Base-by-base conservation (phyloP, 371 early-diverging fungal species). In the Parasitella parasitica region DNA sequence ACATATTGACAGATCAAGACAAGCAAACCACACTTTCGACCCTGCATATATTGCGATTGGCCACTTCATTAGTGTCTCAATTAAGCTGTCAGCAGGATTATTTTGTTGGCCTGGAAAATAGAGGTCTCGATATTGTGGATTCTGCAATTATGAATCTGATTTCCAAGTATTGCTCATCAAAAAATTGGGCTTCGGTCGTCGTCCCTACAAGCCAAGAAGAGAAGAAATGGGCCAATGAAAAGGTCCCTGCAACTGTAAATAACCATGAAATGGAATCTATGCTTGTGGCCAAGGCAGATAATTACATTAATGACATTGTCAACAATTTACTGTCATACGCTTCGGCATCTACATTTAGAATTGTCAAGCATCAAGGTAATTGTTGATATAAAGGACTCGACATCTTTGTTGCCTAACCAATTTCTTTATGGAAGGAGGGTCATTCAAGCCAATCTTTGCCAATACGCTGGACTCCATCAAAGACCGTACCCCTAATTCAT, bases 1-100 rank as follows among this genome's bases (percentile, higher is more conserved):
- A 80, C 15, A 83, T 89, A 38, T 61, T 91, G 27, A 76, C 75
- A 32, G 86, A 88, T 55, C 67, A 66, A 20, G 37, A 41, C 36
- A 24, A 57, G 7, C 55, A 63, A 15, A 27, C 57, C 12, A 77
- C 81, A 1, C 64, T 88, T 7, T 66, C 81, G 4, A 66, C 77
- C 20, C 66, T 87, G 34, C 57, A 67, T 22, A 76, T 85, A 52
- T 61, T 79, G 13, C 76, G 83, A 61, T 72, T 78, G 4, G 61
- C 66, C 5, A 75, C 76, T 15, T 62, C 64, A 0, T 35, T 87
- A 24, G 61, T 87, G 30, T 73, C 75, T 30, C 78, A 74, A 49
- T 58, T 86, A 43, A 83, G 77, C 4, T 63, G 57, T 26, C 66
- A 70, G 13, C 34, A 60, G 16, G 59, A 54, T 11, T 57, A 76